Evolutionary conservation across 2,329 filamentous ascomycete genomes (phyloP).

Genomic region (Aspergillus versicolor): DNA sequence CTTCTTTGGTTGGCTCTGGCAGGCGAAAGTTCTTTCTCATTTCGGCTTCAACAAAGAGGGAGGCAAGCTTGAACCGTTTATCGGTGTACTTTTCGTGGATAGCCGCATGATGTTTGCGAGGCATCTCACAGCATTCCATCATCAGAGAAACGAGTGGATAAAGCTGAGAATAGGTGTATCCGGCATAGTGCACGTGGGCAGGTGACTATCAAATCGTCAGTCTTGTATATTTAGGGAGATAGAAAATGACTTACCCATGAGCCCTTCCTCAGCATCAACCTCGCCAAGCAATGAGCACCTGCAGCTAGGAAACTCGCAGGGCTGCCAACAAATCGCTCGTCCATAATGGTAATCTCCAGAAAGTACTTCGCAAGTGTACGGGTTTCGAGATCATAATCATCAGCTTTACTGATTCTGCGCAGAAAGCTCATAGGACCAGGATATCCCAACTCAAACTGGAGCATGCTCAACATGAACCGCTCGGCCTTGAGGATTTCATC

Average conservation of each 20-base stretch:
- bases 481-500: constrained; percentile 97
- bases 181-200: constrained; percentile 86
- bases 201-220: constrained; percentile 59
- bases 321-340: constrained; percentile 91
- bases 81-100: constrained; percentile 92
- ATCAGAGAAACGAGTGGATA: constrained; percentile 74
- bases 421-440: constrained; percentile 99
- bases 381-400: constrained; percentile 95
- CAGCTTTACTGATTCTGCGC: constrained; percentile 93
- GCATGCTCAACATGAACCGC: constrained; percentile 96
- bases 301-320: constrained; percentile 89
- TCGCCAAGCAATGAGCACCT: constrained; percentile 86
- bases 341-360: constrained; percentile 94
- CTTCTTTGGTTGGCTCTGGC: constrained; percentile 32
- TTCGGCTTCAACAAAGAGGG: constrained; percentile 74
- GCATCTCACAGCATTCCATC: constrained; percentile 81
- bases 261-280: constrained; percentile 85
- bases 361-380: constrained; percentile 97
- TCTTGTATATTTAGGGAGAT: background rate
- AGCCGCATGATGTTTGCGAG: constrained; percentile 76
- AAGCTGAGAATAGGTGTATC: constrained; percentile 85
- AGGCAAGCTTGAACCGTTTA: constrained; percentile 81
- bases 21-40: constrained; percentile 62
- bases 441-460: constrained; percentile 93
- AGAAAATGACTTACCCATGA: constrained; percentile 71